phyloP scores from a whole-genome alignment of 2,329 filamentous ascomycete species.

The Myriosclerotinia scirpicola region DNA sequence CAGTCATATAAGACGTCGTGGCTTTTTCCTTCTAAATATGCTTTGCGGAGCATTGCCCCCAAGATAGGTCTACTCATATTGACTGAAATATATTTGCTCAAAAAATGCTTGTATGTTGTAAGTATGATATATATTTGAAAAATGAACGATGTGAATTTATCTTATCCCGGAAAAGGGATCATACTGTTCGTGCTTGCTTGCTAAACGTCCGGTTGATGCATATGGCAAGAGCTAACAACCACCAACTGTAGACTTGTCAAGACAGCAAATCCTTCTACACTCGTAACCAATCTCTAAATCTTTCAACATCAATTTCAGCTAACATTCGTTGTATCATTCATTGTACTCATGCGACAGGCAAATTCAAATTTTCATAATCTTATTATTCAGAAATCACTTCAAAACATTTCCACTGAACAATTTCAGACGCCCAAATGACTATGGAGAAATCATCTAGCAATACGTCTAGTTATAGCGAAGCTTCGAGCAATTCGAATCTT shows the following conservation, averaged over 20 bases:
- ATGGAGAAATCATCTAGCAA: background rate
- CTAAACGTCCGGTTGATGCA: too few species aligned
- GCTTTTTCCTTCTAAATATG: background rate
- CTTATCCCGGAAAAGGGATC: too few species aligned
- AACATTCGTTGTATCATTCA: background rate
- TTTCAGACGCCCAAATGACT: background rate
- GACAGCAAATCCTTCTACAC: too few species aligned
- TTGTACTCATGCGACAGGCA: background rate
- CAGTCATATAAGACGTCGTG: background rate
- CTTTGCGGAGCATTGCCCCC: conserved; percentile 8
- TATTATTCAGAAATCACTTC: background rate
- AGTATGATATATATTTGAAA: background rate
- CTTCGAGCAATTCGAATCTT: background rate
- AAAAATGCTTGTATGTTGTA: conserved; percentile 1
- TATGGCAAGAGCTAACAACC: background rate
- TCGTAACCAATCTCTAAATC: background rate
- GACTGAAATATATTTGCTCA: background rate
- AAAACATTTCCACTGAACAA: background rate
- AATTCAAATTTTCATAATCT: background rate
- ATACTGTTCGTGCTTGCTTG: too few species aligned
- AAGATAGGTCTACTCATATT: background rate
- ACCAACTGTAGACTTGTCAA: background rate
- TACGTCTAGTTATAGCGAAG: background rate
- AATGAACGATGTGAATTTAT: too few species aligned
- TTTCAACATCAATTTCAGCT: background rate